Evolutionary conservation across 2,329 filamentous ascomycete species (phyloP), one percentile per base, ranked within the genome.

Genomic region (Microcyclospora tardicrescens): DNA sequence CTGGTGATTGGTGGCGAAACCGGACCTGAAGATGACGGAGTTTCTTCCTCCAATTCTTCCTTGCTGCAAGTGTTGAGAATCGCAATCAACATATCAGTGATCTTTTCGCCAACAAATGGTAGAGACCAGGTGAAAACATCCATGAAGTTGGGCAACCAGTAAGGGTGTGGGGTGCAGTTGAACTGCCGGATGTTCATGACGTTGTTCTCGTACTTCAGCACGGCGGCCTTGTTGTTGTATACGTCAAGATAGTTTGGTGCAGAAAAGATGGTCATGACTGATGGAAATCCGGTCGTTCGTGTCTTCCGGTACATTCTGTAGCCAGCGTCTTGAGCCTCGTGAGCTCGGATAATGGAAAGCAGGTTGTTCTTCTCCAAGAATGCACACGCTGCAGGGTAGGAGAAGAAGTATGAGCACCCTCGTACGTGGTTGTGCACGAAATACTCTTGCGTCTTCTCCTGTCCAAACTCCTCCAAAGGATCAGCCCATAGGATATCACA

Each of bases 171-270:
- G 15, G 91, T 96, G 74, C 89, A 98, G 72, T 98, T 98, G 70
- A 98, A 98, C 64, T 98, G 91, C 43, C 91, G 78, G 59, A 98
- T 98, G 70, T 98, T 98, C 91, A 98, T 98, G 44, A 98, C 91
- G 58, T 98, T 98, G 66, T 98, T 98, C 68, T 98, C 91, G 61
- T 98, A 98, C 68, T 98, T 98, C 55, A 98, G 71, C 31, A 98
- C 91, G 0, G 91, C 91, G 2, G 91, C 91, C 71, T 98, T 98
- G 73, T 98, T 98, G 77, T 98, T 98, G 68, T 98, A 98, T 29
- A 98, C 87, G 57, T 98, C 91, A 47, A 98, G 77, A 60, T 98
- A 98, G 65, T 98, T 98, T 29, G 91, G 91, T 1, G 91, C 91
- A 33, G 89, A 96, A 72, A 98, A 98, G 56, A 98, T 98, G 51